phyloP scores from a whole-genome alignment of 2,329 filamentous ascomycete species.

The Rutstroemia sp. region DNA sequence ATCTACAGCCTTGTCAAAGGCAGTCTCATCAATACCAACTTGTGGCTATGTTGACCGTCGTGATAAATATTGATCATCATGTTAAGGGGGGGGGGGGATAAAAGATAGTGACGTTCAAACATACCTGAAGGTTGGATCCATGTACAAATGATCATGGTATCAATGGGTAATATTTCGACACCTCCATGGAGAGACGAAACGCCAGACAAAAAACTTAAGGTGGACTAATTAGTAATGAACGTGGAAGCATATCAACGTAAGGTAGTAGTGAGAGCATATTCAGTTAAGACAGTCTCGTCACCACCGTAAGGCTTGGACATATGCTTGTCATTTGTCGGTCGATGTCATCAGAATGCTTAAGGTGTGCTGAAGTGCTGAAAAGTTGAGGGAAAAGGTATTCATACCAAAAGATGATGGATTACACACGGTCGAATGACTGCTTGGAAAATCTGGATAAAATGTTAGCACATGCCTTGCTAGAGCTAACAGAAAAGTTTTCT shows the following conservation, averaged over 20 bases:
- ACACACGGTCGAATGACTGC: background rate
- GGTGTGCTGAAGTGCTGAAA: conserved; percentile 7
- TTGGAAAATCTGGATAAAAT: background rate
- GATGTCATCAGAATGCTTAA: conserved; percentile 64
- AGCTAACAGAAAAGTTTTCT: conserved; percentile 28
- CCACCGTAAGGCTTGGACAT: conserved; percentile 73
- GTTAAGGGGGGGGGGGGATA: conserved; percentile 30
- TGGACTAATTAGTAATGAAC: conserved; percentile 13
- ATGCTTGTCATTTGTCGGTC: conserved; percentile 90
- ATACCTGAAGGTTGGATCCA: conserved; percentile 11
- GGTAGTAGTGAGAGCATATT: conserved; percentile 29
- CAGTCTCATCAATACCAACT: conserved; percentile 67
- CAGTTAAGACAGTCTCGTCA: conserved; percentile 48
- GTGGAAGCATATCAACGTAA: background rate
- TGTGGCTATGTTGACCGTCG: conserved; percentile 79
- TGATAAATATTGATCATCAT: conserved; percentile 72
- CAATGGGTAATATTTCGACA: background rate
- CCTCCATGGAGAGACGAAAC: background rate
- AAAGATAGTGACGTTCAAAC: background rate
- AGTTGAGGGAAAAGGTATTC: conserved; percentile 11
- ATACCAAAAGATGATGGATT: background rate
- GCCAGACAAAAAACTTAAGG: background rate
- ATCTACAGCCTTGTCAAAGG: conserved; percentile 63
- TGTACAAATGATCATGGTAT: conserved; percentile 4
- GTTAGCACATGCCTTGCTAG: conserved; percentile 6